Conservation (phyloP, 2,329 filamentous ascomycete genomes). For the Podosphaera fusca region DNA sequence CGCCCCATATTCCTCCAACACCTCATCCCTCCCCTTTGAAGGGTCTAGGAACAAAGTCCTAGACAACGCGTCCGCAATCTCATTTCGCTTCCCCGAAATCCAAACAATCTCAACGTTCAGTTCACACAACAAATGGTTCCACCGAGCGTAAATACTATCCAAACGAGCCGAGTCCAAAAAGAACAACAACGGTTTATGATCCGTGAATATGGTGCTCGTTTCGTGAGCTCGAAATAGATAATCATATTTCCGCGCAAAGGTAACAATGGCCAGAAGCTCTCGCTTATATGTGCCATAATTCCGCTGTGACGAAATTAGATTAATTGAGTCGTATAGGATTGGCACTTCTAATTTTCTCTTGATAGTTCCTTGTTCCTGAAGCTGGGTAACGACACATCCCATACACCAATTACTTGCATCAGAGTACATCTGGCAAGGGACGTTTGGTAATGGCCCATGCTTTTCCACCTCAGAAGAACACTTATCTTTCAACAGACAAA, state of each 20-base stretch:
- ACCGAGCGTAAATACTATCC: not conserved
- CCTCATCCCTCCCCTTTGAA: not conserved
- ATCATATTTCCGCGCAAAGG: not conserved
- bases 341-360: not conserved
- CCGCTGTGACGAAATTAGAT: not conserved
- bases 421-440: not conserved
- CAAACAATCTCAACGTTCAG: not conserved
- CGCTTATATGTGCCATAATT: not conserved
- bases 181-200: not conserved
- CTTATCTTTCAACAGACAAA: not conserved
- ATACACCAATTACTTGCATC: not conserved
- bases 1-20: too few relatives aligned
- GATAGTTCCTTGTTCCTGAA: not conserved
- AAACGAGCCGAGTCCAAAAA: not conserved
- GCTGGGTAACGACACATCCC: not conserved
- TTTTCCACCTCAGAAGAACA: not conserved
- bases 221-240: not conserved
- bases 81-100: not conserved
- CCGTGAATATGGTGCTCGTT: not conserved
- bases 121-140: not conserved
- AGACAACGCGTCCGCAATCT: not conserved
- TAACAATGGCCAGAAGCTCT: not conserved
- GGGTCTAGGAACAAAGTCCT: not conserved
- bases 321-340: not conserved
- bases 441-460: not conserved